These are phyloP conservation scores for Scedosporium boydii DNA, from an alignment of 2,329 filamentous ascomycete species.

Conservation along the genomic window DNA sequence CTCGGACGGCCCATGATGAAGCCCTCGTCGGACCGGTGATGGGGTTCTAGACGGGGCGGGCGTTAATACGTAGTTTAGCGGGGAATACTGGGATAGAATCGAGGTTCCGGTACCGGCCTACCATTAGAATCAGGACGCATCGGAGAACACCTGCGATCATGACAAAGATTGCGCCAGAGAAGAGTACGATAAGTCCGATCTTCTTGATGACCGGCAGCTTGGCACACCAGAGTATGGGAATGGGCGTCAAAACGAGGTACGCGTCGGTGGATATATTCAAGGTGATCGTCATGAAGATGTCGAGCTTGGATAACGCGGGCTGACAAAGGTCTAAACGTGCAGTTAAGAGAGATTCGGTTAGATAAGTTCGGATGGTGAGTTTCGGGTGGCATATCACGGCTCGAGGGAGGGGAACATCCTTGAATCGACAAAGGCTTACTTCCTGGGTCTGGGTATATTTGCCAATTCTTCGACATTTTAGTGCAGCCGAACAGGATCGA, in stretches of 20 bases:
- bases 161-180: conserved; percentile 29
- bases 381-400: too few species aligned
- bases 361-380: conserved; percentile 27
- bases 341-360: conserved; percentile 12
- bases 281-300: conserved; percentile 40
- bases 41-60: conserved; percentile 21
- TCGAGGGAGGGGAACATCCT: background rate
- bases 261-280: conserved; percentile 47
- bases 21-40: conserved; percentile 29
- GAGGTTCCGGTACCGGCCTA: conserved; percentile 11
- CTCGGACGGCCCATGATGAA: conserved; percentile 31
- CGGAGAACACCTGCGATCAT: conserved; percentile 21
- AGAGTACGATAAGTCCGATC: conserved; percentile 24
- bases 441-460: conserved; percentile 48
- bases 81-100: background rate
- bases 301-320: conserved; percentile 37
- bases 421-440: conserved; percentile 25
- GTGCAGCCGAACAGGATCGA: conserved; percentile 42
- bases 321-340: conserved; percentile 32
- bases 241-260: conserved; percentile 48
- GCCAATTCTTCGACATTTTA: conserved; percentile 46
- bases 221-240: conserved; percentile 38
- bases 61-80: background rate
- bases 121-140: conserved; percentile 24
- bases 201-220: conserved; percentile 26